Base-by-base conservation (phyloP, 1,284 basidiomycete genomes). In the Tausonia pullulans region DNA sequence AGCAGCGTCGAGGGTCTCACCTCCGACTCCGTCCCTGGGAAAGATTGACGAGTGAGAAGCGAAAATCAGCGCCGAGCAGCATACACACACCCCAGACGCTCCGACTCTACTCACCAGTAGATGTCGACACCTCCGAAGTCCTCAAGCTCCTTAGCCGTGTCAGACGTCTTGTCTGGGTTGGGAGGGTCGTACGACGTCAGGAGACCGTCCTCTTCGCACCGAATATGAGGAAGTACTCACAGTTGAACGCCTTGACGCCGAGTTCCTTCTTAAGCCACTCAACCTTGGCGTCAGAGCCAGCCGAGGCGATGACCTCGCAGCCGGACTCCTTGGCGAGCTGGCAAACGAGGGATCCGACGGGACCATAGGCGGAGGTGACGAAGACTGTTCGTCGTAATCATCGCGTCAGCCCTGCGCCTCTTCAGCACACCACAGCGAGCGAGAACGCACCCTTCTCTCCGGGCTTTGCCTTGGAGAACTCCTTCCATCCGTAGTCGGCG, bases 261-360 rank as follows among this genome's bases (percentile, higher is more conserved):
- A 78, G 65, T 41, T 70, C 71, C 64, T 76, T 76, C 39, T 49
- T 57, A 66, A 79, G 62, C 55, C 71, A 79, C 48, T 71, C 66
- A 27, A 79, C 76, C 67, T 80, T 79, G 45, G 75, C 73, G 11
- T 78, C 76, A 7, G 74, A 74, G 46, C 79, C 76, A 11, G 77
- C 76, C 1, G 76, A 77, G 6, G 73, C 75, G 56, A 80, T 75
- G 40, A 80, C 76, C 63, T 75, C 76, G 51, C 77, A 62, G 3
- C 78, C 78, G 39, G 75, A 72, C 2, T 56, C 52, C 68, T 79
- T 79, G 4, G 77, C 76, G 11, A 79, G 68, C 65, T 79, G 78
- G 44, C 74, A 69, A 50, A 76, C 75, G 8, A 72, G 58, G 68
- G 70, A 69, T 46, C 74, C 74, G 43, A 75, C 74, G 11, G 72